These are phyloP conservation scores for Coniosporium tulheliwenetii DNA, from an alignment of 2,329 filamentous ascomycete genomes.

Conservation along the genomic window DNA sequence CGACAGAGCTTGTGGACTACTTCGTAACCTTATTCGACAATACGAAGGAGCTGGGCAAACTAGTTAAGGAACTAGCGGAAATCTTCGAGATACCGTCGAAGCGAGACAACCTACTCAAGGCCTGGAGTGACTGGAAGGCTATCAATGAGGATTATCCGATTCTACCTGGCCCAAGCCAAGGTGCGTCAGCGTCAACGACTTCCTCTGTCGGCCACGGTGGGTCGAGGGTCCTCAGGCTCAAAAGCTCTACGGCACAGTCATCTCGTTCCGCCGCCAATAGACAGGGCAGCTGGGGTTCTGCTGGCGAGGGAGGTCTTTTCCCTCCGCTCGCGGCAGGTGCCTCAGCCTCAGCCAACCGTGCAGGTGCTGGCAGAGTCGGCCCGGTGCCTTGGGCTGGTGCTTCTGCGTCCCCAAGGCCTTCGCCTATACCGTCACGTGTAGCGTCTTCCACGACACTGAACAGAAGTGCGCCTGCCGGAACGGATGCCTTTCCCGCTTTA, in stretches of 20 bases:
- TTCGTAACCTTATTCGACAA: constrained; percentile 80
- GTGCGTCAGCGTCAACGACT: constrained; percentile 26
- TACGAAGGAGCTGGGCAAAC: constrained; percentile 65
- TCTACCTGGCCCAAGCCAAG: constrained; percentile 58
- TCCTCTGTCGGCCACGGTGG: constrained; percentile 37
- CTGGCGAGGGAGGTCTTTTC: constrained; percentile 25
- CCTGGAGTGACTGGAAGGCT: constrained; percentile 90
- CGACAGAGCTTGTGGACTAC: constrained; percentile 65
- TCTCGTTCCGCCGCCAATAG: constrained; percentile 42
- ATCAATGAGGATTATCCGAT: constrained; percentile 94
- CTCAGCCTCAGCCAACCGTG: constrained; percentile 8
- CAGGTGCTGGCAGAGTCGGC: constrained; percentile 11
- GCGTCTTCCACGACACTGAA: constrained; percentile 5
- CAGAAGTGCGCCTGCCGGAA: constrained; percentile 8
- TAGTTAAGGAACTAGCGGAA: constrained; percentile 82
- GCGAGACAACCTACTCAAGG: constrained; percentile 55
- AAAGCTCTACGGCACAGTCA: constrained; percentile 54
- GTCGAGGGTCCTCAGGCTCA: constrained; percentile 48
- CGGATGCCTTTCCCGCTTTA: constrained; percentile 67
- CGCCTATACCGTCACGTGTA: constrained; percentile 20
- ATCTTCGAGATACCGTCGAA: constrained; percentile 76
- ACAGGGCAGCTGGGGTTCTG: constrained; percentile 41
- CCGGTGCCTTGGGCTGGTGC: not conserved
- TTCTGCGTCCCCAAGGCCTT: constrained; percentile 7
- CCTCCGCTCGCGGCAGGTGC: constrained; percentile 21